Conservation (phyloP, 1,284 basidiomycete species). For the Microbotryomycetes sp. region DNA sequence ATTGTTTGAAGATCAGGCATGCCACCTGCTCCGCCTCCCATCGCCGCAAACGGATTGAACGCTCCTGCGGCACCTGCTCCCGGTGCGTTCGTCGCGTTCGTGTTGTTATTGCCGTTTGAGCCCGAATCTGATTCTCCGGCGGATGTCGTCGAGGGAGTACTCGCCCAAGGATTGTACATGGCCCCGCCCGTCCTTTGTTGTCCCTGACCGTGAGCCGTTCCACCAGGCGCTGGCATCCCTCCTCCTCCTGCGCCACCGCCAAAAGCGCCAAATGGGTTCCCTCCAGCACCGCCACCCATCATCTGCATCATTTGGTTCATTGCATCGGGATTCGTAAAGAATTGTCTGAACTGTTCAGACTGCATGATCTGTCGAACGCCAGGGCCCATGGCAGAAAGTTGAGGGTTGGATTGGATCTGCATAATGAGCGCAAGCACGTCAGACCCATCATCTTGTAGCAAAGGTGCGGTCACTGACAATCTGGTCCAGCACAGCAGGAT, state of each 20-base stretch:
- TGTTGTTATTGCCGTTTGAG: conserved; percentile 20
- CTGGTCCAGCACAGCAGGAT: conserved; percentile 73
- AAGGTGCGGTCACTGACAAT: conserved; percentile 41
- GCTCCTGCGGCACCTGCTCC: conserved; percentile 26
- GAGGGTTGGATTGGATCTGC: conserved; percentile 69
- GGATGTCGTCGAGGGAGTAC: not conserved
- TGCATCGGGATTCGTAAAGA: conserved; percentile 59
- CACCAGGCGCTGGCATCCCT: conserved; percentile 24
- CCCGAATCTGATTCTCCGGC: conserved; percentile 23
- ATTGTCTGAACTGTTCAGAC: conserved; percentile 30
- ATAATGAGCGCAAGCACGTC: conserved; percentile 38
- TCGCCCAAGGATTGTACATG: conserved; percentile 10
- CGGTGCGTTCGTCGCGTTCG: conserved; percentile 26
- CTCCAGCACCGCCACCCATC: conserved; percentile 16
- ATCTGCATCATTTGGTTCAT: conserved; percentile 65
- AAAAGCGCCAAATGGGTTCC: no score
- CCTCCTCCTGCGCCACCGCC: conserved; percentile 10
- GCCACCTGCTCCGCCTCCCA: conserved; percentile 28
- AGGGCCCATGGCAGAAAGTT: conserved; percentile 67
- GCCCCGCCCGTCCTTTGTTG: conserved; percentile 1
- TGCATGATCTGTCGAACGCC: conserved; percentile 66
- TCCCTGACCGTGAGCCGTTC: conserved; percentile 13
- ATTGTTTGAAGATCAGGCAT: conserved; percentile 1
- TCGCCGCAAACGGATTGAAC: conserved; percentile 41
- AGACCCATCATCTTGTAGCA: not conserved